A percentile compares a stretch with the other conserved stretches of the same genome.
These are phyloP conservation scores for Tulasnella sp. DNA, from an alignment of 768 basidiomycete genomes.

Conservation along the genomic window DNA sequence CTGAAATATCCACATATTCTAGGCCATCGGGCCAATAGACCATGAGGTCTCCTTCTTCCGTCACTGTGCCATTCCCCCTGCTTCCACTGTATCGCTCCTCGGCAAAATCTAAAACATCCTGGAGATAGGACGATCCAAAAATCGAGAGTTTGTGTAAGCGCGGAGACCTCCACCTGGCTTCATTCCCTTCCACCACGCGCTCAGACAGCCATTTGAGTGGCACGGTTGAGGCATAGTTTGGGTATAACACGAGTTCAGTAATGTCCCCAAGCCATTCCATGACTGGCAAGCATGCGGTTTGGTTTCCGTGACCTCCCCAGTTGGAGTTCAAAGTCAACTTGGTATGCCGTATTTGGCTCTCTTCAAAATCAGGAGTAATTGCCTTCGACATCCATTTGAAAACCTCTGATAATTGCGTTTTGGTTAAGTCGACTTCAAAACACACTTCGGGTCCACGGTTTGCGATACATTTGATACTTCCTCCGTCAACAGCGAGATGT, in stretches of 20 bases:
- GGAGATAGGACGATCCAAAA: background rate
- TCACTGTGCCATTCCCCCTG: background rate
- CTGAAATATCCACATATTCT: background rate
- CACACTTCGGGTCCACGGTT: background rate
- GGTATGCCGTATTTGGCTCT: background rate
- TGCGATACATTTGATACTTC: background rate
- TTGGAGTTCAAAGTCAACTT: background rate
- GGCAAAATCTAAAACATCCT: background rate
- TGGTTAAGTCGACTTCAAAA: background rate
- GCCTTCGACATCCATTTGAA: background rate
- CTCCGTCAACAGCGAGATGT: background rate
- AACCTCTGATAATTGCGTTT: background rate
- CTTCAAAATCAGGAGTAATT: background rate
- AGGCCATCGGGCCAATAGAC: background rate
- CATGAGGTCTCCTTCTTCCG: background rate
- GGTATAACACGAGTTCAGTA: background rate
- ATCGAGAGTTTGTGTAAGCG: background rate
- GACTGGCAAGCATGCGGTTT: background rate
- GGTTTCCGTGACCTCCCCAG: background rate
- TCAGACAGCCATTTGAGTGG: background rate
- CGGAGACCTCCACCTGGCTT: background rate
- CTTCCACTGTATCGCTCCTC: background rate
- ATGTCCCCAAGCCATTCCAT: background rate
- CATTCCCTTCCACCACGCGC: background rate
- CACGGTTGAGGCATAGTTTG: background rate